Evolutionary conservation across 345 rosid genomes (phyloP), one percentile per base, ranked within the genome.

Genomic region (Triadica sebifera): DNA sequence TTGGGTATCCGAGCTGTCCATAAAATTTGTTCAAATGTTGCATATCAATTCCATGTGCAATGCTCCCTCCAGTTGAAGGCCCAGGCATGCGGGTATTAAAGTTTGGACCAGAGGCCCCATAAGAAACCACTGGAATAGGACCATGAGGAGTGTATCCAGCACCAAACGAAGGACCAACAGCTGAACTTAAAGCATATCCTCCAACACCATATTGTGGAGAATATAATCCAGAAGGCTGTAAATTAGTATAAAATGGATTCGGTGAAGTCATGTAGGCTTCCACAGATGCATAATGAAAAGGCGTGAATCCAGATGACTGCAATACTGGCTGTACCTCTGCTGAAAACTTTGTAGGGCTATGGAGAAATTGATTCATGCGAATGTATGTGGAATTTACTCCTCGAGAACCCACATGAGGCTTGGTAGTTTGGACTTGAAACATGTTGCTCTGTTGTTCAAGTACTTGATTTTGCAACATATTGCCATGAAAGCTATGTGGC

Each of bases 71-170:
- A 78, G 72, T 75, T 29, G 91, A 79, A 74, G 74, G 67, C 45
- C 80, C 85, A 65, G 87, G 77, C 74, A 78, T 75, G 43, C 80
- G 88, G 51, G 82, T 74, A 77, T 63, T 64, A 38, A 76, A 78
- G 84, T 83, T 84, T 45, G 84, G 80, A 77, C 83, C 75, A n/a
- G 87, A 76, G 25, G 90, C 60, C 47, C 85, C 75, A 82, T 88
- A 90, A 78, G 85, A 86, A 25, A 89, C 85, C 89, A 89, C 38
- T 63, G 93, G 84, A 79, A 88, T 65, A 4, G 87, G 81, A 83
- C 87, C 87, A 69, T 88, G 95, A 60, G 95, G 84, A 63, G 95
- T 85, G 74, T 87, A 94, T 72, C 94, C 88, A 75, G 91, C 75
- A 83, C 90, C 77, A 79, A 81, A 87, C 6, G 93, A 91, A 52